Conservation (phyloP, 352 stramenopile genomes). For the Aphanomyces stellatus region DNA sequence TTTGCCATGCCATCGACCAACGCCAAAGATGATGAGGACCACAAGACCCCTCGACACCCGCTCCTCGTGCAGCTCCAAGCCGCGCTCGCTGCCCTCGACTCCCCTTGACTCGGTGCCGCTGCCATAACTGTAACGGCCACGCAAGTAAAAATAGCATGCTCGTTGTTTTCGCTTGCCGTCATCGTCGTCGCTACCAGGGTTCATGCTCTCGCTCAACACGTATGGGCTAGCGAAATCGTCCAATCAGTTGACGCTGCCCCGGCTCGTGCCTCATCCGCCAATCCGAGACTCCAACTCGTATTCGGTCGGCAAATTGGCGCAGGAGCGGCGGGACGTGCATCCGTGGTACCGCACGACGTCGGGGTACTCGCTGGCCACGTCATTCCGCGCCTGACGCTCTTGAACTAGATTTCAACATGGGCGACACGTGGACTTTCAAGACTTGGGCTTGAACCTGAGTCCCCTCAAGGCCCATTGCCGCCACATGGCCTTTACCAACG, state of each 20-base stretch:
- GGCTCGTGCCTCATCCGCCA: not conserved
- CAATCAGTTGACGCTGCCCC: not conserved
- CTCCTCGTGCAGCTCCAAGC: not conserved
- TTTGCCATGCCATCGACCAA: too few species aligned
- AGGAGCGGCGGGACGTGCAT: conserved; percentile 8
- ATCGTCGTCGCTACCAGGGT: too few species aligned
- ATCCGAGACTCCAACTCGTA: not conserved
- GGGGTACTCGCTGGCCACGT: not conserved
- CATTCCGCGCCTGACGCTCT: too few species aligned
- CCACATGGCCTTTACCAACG: conserved; percentile 17
- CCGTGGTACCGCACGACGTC: conserved; percentile 11
- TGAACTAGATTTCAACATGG: conserved; percentile 16
- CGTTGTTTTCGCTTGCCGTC: too few species aligned
- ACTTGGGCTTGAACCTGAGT: conserved; percentile 8
- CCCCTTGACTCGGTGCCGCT: too few species aligned
- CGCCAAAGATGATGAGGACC: not conserved
- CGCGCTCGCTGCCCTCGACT: not conserved
- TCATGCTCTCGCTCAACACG: conserved; percentile 19
- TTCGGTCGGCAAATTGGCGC: conserved; percentile 8
- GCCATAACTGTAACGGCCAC: too few species aligned
- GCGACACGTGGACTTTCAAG: conserved; percentile 15
- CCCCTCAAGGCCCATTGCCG: conserved; percentile 4
- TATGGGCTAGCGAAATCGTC: conserved; percentile 13
- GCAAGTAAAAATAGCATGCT: too few species aligned
- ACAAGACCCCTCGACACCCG: not conserved